Evolutionary conservation across 2,329 filamentous ascomycete genomes (phyloP).

Genomic region (Trichothecium roseum): DNA sequence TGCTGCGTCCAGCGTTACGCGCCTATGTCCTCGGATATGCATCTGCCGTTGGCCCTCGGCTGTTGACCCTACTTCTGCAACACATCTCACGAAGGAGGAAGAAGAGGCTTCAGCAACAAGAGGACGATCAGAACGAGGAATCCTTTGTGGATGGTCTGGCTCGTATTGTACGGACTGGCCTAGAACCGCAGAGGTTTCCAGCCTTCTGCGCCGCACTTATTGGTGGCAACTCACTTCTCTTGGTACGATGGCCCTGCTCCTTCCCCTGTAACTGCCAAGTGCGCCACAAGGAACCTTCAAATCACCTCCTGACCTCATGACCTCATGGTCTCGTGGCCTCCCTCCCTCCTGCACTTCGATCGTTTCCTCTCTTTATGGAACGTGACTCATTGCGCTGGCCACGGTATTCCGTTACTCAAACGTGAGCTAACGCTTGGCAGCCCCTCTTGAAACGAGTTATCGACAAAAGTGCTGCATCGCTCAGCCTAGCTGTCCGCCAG

Average conservation of each 20-base stretch:
- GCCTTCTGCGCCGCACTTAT: constrained; percentile 51
- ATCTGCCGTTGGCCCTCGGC: constrained; percentile 45
- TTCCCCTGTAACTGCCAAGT: not conserved
- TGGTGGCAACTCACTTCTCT: constrained; percentile 50
- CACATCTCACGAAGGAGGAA: constrained; percentile 29
- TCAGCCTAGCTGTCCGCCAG: not conserved
- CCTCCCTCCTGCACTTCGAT: too few species aligned
- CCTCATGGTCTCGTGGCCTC: not conserved
- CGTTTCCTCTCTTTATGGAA: too few species aligned
- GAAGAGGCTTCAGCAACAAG: constrained; percentile 11
- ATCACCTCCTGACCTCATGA: not conserved
- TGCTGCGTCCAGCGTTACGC: constrained; percentile 44
- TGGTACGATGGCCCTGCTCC: constrained; percentile 28
- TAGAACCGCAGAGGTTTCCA: constrained; percentile 48
- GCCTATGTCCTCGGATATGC: constrained; percentile 53
- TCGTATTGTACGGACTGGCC: constrained; percentile 37
- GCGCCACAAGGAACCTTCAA: not conserved
- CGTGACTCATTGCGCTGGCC: too few species aligned
- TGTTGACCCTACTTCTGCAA: constrained; percentile 43
- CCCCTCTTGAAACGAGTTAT: not conserved
- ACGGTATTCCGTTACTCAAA: too few species aligned
- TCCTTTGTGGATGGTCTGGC: constrained; percentile 20
- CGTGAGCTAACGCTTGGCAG: not conserved
- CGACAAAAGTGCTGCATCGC: not conserved
- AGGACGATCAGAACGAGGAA: constrained; percentile 15